Evolutionary conservation across 805 yeast species (phyloP), one percentile per base, ranked within the genome.

Genomic region (Saccharomycopsis fodiens): DNA sequence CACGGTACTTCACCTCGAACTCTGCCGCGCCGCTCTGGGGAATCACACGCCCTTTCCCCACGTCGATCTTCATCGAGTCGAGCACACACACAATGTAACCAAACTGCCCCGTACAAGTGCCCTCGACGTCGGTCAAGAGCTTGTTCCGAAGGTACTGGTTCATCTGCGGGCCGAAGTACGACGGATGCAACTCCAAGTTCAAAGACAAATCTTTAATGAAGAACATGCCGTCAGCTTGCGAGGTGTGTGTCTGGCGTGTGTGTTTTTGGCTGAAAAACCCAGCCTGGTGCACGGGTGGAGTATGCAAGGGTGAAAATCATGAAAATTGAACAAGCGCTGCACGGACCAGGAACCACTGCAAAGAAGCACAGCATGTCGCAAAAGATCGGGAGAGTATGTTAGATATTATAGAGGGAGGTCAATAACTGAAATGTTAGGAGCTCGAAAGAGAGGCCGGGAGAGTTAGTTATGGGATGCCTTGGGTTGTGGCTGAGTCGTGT

Each of bases 51-150:
- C 98, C 98, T 56, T 87, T 82, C 40, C 96, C 98, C 30, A 93
- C 94, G 59, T 93, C 97, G 47, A 93, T 87, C 54, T 82, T 77
- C 83, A 86, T 87, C 54, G 94, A 86, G 60, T 93, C 97, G 60
- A 93, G 72, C 37, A 93, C 98, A 66, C 97, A 91, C 47, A 93
- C 82, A 54, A 93, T 93, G 63, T 93, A 93, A 12, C 98, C 98
- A 69, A 93, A 93, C 64, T 93, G 96, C 57, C 98, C 98, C 0
- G 97, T 89, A 67, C 97, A 93, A 1, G 97, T 88, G 21, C 98
- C 98, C 67, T 93, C 98, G 36, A 93, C 98, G 61, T 93, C 98
- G 54, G 86, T 88, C 48, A 93, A 73, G 52, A 93, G 73, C 64
- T 91, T 89, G 59, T 88, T 85, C 60, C 94, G 79, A 55, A 93